These are phyloP conservation scores for Pinus albicaulis DNA, from an alignment of 75 land plant species.

Conservation along the genomic window DNA sequence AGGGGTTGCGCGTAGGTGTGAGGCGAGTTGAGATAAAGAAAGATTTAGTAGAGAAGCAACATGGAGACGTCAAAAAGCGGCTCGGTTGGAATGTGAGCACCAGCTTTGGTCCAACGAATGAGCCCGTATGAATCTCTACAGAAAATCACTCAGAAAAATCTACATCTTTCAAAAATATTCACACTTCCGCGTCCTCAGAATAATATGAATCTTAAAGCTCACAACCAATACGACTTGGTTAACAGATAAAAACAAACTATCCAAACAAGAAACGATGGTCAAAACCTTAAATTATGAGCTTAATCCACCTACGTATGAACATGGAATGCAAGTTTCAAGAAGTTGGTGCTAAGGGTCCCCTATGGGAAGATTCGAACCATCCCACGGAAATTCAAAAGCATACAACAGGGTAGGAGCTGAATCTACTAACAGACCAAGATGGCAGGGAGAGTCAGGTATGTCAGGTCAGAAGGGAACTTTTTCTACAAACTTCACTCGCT, in stretches of 20 bases:
- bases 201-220: background rate
- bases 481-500: too few species aligned
- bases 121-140: slow-evolving; percentile 52
- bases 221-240: background rate
- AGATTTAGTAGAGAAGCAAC: slow-evolving; percentile 58
- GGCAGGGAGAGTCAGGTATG: too few species aligned
- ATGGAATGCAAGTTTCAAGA: slow-evolving; percentile 49
- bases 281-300: slow-evolving; percentile 55
- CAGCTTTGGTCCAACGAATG: slow-evolving; percentile 55
- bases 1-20: too few species aligned
- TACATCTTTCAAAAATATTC: too few species aligned
- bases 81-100: slow-evolving; percentile 44
- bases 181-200: background rate
- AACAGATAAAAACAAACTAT: background rate
- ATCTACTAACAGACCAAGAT: too few species aligned
- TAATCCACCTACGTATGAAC: slow-evolving; percentile 54
- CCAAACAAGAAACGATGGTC: slow-evolving; percentile 56
- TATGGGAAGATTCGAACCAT: slow-evolving; percentile 94
- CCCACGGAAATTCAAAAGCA: too few species aligned
- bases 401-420: too few species aligned
- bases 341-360: slow-evolving; percentile 50
- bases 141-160: slow-evolving; percentile 27
- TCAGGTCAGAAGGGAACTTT: too few species aligned
- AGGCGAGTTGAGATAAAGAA: slow-evolving; percentile 70
- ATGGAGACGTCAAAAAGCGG: slow-evolving; percentile 63